A percentile compares a stretch with the other conserved stretches of the same genome.
These are phyloP conservation scores for Microthlaspi erraticum DNA, from an alignment of 345 rosid genomes.

Conservation along the genomic window DNA sequence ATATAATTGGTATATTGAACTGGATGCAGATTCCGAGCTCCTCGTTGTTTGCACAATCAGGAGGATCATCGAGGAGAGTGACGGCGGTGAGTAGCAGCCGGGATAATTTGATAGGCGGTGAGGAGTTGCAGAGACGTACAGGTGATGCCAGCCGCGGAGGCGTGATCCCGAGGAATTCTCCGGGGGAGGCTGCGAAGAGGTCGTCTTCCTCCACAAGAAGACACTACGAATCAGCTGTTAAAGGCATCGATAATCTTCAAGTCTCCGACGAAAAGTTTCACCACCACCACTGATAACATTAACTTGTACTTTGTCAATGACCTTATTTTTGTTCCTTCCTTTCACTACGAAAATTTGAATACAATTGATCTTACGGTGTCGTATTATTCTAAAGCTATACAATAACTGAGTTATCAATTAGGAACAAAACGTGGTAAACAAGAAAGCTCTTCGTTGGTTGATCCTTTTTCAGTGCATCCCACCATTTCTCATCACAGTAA, in stretches of 20 bases:
- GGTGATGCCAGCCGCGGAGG: constrained; percentile 61
- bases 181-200: constrained; percentile 28
- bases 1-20: no score
- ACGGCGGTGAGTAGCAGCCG: constrained; percentile 55
- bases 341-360: constrained; percentile 17
- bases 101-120: constrained; percentile 56
- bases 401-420: constrained; percentile 42
- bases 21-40: constrained; percentile 61
- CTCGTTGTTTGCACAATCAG: constrained; percentile 59
- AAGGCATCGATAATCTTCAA: constrained; percentile 65
- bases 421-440: constrained; percentile 46
- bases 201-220: constrained; percentile 34
- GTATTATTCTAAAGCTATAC: neutral
- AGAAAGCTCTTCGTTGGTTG: constrained; percentile 28
- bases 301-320: constrained; percentile 11
- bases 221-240: constrained; percentile 60
- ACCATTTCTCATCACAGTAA: constrained; percentile 54
- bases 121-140: constrained; percentile 60
- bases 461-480: constrained; percentile 52
- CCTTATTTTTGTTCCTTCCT: neutral
- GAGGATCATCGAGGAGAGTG: constrained; percentile 63
- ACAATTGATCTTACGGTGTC: neutral
- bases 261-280: constrained; percentile 42
- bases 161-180: constrained; percentile 28
- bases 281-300: constrained; percentile 30